phyloP scores from a whole-genome alignment of 257 asterid genomes.

The Hygrophila difformis region DNA sequence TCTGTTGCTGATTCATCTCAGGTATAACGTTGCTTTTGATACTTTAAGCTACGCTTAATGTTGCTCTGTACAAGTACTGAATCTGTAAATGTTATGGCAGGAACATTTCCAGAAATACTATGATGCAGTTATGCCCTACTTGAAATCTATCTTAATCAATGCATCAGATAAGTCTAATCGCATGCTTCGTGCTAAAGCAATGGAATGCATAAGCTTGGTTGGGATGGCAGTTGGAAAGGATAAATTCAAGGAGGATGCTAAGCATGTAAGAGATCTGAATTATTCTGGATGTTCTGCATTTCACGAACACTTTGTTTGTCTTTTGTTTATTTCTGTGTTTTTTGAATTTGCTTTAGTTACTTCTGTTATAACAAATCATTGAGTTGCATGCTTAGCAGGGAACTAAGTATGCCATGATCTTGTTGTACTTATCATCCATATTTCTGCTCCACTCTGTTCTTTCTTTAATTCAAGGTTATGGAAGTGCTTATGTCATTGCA shows the following conservation, averaged over 20 bases:
- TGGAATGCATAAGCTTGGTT: slow-evolving; percentile 92
- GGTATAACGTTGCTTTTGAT: slow-evolving; percentile 23
- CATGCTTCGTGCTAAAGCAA: slow-evolving; percentile 93
- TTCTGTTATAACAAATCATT: no score
- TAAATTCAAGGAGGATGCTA: slow-evolving; percentile 77
- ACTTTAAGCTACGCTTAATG: slow-evolving; percentile 2
- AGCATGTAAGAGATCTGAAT: slow-evolving; percentile 45
- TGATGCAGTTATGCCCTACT: slow-evolving; percentile 87
- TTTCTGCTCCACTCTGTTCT: not conserved
- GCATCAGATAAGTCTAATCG: slow-evolving; percentile 71
- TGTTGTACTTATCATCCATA: not conserved
- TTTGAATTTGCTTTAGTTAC: no score
- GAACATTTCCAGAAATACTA: slow-evolving; percentile 80
- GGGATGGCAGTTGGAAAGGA: slow-evolving; percentile 98
- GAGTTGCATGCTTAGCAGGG: no score
- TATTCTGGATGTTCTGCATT: not conserved
- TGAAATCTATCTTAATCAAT: slow-evolving; percentile 76
- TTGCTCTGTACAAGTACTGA: slow-evolving; percentile 15
- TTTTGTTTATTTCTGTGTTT: not conserved
- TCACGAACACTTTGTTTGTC: not conserved
- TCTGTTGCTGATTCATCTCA: slow-evolving; percentile 86
- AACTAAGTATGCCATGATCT: not conserved
- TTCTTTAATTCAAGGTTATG: slow-evolving; percentile 45
- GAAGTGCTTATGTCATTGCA: slow-evolving; percentile 78
- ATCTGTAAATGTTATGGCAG: slow-evolving; percentile 25